Conservation (phyloP, 805 yeast species). For the Metschnikowia gruessii region DNA sequence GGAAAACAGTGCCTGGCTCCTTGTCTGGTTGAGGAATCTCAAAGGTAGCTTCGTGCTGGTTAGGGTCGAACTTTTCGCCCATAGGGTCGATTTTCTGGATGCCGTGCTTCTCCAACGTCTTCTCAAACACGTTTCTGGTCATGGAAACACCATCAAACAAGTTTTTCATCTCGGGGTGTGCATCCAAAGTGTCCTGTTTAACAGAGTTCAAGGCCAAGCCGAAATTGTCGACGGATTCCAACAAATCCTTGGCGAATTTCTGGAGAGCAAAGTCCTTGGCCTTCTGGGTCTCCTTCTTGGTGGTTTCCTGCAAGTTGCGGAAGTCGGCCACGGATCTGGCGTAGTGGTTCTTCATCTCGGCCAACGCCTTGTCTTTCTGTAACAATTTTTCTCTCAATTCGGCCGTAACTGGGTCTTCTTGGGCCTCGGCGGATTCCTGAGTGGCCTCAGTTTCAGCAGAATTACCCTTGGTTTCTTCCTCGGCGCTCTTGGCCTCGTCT, state of each 20-base stretch:
- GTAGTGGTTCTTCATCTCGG: slow-evolving; percentile 79
- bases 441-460: not conserved
- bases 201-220: slow-evolving; percentile 80
- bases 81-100: slow-evolving; percentile 75
- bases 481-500: slow-evolving; percentile 1
- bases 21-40: slow-evolving; percentile 83
- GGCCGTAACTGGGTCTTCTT: slow-evolving; percentile 24
- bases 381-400: slow-evolving; percentile 52
- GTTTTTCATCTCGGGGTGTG: slow-evolving; percentile 49
- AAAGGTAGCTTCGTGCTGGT: slow-evolving; percentile 89
- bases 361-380: slow-evolving; percentile 67
- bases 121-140: slow-evolving; percentile 84
- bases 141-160: slow-evolving; percentile 85
- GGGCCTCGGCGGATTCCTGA: slow-evolving; percentile 10
- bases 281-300: slow-evolving; percentile 81
- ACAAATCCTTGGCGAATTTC: slow-evolving; percentile 84
- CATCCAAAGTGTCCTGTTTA: slow-evolving; percentile 54
- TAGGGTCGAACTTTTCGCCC: slow-evolving; percentile 86
- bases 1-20: slow-evolving; percentile 90
- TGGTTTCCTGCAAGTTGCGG: slow-evolving; percentile 87
- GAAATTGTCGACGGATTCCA: slow-evolving; percentile 88
- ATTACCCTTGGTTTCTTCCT: slow-evolving; percentile 3
- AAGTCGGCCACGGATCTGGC: slow-evolving; percentile 87
- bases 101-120: slow-evolving; percentile 79
- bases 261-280: slow-evolving; percentile 89